Percentiles rank a stretch among this genome's conserved stretches.
These are phyloP conservation scores for Coemansia biformis DNA, from an alignment of 192 early-diverging fungal genomes.

Conservation along the genomic window DNA sequence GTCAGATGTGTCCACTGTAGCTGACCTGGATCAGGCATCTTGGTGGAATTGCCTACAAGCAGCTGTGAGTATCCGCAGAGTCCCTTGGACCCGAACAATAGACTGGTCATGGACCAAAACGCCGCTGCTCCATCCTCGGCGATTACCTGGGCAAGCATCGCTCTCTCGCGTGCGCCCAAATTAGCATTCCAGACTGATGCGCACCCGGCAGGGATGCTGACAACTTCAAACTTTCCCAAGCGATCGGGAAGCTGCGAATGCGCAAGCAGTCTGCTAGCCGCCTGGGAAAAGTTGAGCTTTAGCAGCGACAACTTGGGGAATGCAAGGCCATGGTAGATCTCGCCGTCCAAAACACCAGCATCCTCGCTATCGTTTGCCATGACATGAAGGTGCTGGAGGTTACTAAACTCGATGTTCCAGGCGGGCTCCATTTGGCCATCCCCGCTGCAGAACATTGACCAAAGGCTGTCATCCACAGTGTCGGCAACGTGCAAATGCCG, in stretches of 20 bases:
- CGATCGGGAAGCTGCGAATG: background rate
- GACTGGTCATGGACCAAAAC: constrained; percentile 9
- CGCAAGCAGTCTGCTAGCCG: background rate
- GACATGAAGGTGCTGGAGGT: constrained; percentile 1
- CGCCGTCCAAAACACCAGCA: background rate
- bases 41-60: background rate
- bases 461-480: background rate
- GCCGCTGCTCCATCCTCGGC: background rate
- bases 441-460: background rate
- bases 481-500: constrained; percentile 4
- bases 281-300: background rate
- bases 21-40: background rate
- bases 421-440: too few relatives aligned
- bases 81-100: background rate
- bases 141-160: background rate
- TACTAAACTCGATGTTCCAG: background rate
- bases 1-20: background rate
- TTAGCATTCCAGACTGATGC: background rate
- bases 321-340: background rate
- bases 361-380: background rate
- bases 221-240: constrained; percentile 4
- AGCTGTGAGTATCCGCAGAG: constrained; percentile 3
- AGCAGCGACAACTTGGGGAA: constrained; percentile 6
- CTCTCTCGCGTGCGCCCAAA: background rate
- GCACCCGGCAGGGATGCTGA: background rate